Evolutionary conservation across 352 stramenopile species (phyloP).

Genomic region (Elongisporangium anandrum): DNA sequence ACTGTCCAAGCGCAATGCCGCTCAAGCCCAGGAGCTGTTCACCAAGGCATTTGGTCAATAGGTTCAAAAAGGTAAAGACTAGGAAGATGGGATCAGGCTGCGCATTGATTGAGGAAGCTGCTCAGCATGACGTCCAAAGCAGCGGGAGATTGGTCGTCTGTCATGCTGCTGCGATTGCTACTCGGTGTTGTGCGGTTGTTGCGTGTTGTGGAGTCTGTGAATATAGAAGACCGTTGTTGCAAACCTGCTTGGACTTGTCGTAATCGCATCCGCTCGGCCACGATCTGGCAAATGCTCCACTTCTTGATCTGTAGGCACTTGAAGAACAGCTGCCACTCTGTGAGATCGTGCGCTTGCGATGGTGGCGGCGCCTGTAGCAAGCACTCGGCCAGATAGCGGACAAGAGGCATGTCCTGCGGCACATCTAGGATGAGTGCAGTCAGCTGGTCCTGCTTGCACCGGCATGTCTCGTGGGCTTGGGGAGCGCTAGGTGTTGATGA

Average conservation of each 20-base stretch:
- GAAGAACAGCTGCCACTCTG: conserved; percentile 20
- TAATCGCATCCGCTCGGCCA: conserved; percentile 22
- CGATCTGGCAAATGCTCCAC: conserved; percentile 17
- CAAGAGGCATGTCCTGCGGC: background rate
- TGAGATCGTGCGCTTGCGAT: background rate
- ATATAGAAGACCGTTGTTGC: conserved; percentile 1
- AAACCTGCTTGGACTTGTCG: conserved; percentile 1
- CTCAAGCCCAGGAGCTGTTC: conserved; percentile 66
- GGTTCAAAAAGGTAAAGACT: conserved; percentile 6
- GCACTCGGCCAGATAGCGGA: background rate
- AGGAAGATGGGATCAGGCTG: conserved; percentile 11
- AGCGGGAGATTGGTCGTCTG: background rate
- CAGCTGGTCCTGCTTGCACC: background rate
- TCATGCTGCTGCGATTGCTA: background rate
- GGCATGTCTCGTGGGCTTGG: background rate
- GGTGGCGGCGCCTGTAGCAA: background rate
- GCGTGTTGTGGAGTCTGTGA: background rate
- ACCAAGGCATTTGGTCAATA: conserved; percentile 43
- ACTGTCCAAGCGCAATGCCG: conserved; percentile 60
- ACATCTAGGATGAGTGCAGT: background rate
- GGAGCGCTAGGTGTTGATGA: background rate
- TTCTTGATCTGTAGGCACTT: conserved; percentile 13
- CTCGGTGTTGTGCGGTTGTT: background rate
- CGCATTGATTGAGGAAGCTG: conserved; percentile 5
- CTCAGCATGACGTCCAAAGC: background rate